Evolutionary conservation across 139 green algal species (phyloP), one percentile per base, ranked within the genome.

Genomic region (Coelastrella sp.): DNA sequence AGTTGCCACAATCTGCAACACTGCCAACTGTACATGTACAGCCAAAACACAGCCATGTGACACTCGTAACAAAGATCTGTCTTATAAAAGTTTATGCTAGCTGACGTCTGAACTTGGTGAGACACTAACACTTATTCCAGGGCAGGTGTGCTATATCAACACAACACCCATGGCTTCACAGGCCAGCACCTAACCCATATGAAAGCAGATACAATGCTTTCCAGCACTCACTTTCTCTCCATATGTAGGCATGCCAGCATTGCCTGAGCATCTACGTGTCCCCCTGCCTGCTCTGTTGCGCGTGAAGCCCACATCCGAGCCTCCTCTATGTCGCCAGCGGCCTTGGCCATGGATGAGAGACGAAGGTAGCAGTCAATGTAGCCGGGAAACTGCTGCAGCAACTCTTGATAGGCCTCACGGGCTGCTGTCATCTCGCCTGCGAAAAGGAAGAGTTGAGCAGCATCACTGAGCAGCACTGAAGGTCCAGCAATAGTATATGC

Each of bases 331-430:
- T 95, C 84, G 16, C 93, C 93, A n/a, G 80, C 88, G 17, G 73
- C 79, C 13, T 87, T 88, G 0, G 95, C 92, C 10, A 99, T 95
- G 89, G 90, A 95, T 8, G 96, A 94, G 73, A 99, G 94, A 14
- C 97, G 96, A 88, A 99, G 93, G 85, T 95, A 92, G 93, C 96
- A 98, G 92, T 99, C 97, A 7, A 94, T 93, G 94, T 99, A 99
- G 60, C 90, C 87, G 22, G 95, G 94, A 80, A 96, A 95, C 75
- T 95, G 71, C 59, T 90, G 73, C 7, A 98, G 90, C 58, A 98
- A 93, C 17, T 86, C 88, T 90, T 95, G 92, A 82, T 98, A 98
- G 76, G 89, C 92, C 0, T 85, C 78, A 58, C 83, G 89, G 0
- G 96, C 96, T 3, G 89, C 89, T 57, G 92, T 86, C 4, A 94